phyloP scores from a whole-genome alignment of 108 stramenopile species.

The Stephanodiscus minutulus region DNA sequence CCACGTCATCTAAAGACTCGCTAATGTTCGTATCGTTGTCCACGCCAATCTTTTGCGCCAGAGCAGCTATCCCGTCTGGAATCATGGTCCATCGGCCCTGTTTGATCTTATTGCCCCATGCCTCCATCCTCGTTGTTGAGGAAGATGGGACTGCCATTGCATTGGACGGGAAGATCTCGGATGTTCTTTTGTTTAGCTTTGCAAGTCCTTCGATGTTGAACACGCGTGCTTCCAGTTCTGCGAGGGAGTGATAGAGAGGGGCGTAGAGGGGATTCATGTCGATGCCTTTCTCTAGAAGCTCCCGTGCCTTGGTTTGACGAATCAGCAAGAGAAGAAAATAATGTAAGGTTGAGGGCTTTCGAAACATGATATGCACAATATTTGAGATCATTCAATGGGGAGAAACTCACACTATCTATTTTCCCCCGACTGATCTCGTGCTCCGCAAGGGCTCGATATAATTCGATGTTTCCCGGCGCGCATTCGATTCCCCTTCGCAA shows the following conservation, averaged over 20 bases:
- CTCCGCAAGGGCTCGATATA: slow-evolving; percentile 73
- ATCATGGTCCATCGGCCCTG: slow-evolving; percentile 25
- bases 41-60: slow-evolving; percentile 66
- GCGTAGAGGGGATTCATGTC: slow-evolving; percentile 80
- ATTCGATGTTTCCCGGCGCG: slow-evolving; percentile 60
- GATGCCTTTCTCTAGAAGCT: slow-evolving; percentile 75
- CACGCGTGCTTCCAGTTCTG: slow-evolving; percentile 83
- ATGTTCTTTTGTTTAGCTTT: slow-evolving; percentile 71
- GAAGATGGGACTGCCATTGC: slow-evolving; percentile 52
- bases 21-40: slow-evolving; percentile 42
- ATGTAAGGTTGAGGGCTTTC: not conserved
- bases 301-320: slow-evolving; percentile 48
- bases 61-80: slow-evolving; percentile 50
- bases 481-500: slow-evolving; percentile 82
- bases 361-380: not conserved
- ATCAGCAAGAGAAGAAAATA: not conserved
- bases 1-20: slow-evolving; percentile 35
- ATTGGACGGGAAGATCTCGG: slow-evolving; percentile 69
- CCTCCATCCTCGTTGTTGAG: slow-evolving; percentile 43
- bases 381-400: not conserved
- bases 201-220: slow-evolving; percentile 85
- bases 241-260: slow-evolving; percentile 83
- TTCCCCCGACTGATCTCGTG: slow-evolving; percentile 58
- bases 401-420: slow-evolving; percentile 56
- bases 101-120: slow-evolving; percentile 53